Conservation (phyloP, 176 grass and related monocot species). For the Oryza nivara region DNA sequence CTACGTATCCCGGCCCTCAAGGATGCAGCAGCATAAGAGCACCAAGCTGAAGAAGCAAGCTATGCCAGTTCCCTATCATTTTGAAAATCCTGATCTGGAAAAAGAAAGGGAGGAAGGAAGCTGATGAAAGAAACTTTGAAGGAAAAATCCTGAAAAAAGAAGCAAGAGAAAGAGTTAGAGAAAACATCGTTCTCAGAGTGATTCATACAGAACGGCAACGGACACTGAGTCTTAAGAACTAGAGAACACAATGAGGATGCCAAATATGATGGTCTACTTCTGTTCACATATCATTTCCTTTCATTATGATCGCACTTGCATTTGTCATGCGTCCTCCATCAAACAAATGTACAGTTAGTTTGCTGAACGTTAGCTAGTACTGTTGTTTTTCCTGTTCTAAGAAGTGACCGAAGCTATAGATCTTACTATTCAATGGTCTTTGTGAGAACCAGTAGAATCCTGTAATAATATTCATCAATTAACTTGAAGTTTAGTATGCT, state of each 20-base stretch:
- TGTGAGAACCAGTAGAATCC: background rate
- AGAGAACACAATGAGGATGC: conserved; percentile 13
- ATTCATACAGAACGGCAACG: conserved; percentile 65
- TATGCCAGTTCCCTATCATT: conserved; percentile 50
- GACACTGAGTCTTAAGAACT: conserved; percentile 23
- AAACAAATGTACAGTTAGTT: conserved; percentile 23
- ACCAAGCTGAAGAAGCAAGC: conserved; percentile 73
- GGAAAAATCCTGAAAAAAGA: conserved; percentile 28
- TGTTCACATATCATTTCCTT: conserved; percentile 1
- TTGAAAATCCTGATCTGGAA: conserved; percentile 66
- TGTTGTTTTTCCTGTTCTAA: conserved; percentile 3
- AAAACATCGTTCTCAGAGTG: conserved; percentile 49
- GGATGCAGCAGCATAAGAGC: conserved; percentile 70
- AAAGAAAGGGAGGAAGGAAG: conserved; percentile 52
- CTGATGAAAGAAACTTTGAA: conserved; percentile 39
- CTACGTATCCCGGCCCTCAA: conserved; percentile 66
- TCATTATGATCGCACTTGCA: background rate
- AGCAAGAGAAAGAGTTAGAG: conserved; percentile 77
- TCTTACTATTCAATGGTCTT: conserved; percentile 14
- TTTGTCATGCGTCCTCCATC: background rate
- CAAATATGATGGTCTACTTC: conserved; percentile 13
- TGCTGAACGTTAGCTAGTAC: background rate
- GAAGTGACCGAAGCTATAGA: background rate
- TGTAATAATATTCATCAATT: background rate
- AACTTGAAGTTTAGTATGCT: background rate